phyloP scores from a whole-genome alignment of 2,329 filamentous ascomycete species.

The Cercospora sp. region DNA sequence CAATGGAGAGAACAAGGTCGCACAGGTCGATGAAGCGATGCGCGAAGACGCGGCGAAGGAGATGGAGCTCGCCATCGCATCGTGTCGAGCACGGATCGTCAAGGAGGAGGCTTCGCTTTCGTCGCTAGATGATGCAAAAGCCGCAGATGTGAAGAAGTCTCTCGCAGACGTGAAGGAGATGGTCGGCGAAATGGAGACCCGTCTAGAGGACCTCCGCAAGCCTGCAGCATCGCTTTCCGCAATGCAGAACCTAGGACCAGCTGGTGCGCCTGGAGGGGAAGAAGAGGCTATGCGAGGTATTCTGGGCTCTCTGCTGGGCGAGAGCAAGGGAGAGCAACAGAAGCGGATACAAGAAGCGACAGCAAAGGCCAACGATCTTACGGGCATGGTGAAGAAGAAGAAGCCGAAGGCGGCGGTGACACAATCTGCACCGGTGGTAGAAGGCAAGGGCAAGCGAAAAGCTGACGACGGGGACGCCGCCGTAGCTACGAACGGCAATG shows the following conservation, averaged over 20 bases:
- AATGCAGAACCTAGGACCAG: conserved; percentile 47
- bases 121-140: conserved; percentile 53
- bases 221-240: conserved; percentile 59
- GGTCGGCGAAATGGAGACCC: conserved; percentile 74
- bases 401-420: conserved; percentile 33
- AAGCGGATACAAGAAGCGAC: conserved; percentile 70
- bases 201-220: conserved; percentile 69
- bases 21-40: conserved; percentile 64
- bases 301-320: conserved; percentile 63
- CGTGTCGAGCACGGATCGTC: conserved; percentile 69
- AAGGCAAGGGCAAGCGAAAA: conserved; percentile 36
- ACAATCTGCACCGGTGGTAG: conserved; percentile 18
- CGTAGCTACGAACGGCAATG: conserved; percentile 16
- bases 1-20: conserved; percentile 40
- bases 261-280: conserved; percentile 45
- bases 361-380: conserved; percentile 71
- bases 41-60: conserved; percentile 70
- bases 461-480: conserved; percentile 22
- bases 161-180: conserved; percentile 77
- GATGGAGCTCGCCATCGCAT: conserved; percentile 72
- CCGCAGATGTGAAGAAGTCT: conserved; percentile 62
- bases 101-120: conserved; percentile 68
- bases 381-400: conserved; percentile 71
- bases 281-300: conserved; percentile 58
- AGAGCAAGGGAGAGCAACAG: conserved; percentile 60